Base-by-base conservation (phyloP, 176 grass and related monocot species). In the Carex littledalei region DNA sequence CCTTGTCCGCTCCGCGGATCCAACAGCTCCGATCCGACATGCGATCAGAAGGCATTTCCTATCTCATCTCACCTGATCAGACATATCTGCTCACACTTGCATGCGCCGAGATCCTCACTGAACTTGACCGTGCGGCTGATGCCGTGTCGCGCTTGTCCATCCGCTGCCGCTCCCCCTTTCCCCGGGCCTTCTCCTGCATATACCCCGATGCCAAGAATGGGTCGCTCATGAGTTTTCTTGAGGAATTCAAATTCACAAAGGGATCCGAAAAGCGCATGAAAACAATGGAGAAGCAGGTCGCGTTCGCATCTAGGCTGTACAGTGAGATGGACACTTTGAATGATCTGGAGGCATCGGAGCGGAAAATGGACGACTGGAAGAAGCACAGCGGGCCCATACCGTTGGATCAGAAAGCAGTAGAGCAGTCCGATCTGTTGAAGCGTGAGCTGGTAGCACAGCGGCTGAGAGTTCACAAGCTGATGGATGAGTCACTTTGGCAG, bases 381-480 rank as follows among this genome's bases (percentile, higher is more conserved):
- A 83, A 71, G 69, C 86, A 94, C 80, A 94, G 89, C 76, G 93
- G 95, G 15, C 95, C 91, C 7, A 98, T 94, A 84, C 89, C 86
- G n/a, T 58, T 76, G 57, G 87, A 91, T 50, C 82, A 84, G 58
- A n/a, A 84, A 56, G 24, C 80, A 9, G 74, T 32, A 20, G 86
- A 91, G 8, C 59, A 49, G 0, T 68, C 88, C 1, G 84, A 91
- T 45, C 69, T 75, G 79, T 47, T 93, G 20, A 69, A 67, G 62
- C 75, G 90, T n/a, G 86, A 87, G 85, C 91, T 98, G 56, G 70
- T 32, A 59, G 6, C 34, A 6, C 89, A 89, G 86, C 86, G 83
- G 5, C 86, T 89, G 0, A 87, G 61, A 78, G 86, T 94, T 39
- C 88, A 89, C 6, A 90, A 85, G 53, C 89, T 93, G 39, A 91